These are phyloP conservation scores for Paecilomyces dactylethromorphus DNA, from an alignment of 2,329 filamentous ascomycete genomes.

Conservation along the genomic window DNA sequence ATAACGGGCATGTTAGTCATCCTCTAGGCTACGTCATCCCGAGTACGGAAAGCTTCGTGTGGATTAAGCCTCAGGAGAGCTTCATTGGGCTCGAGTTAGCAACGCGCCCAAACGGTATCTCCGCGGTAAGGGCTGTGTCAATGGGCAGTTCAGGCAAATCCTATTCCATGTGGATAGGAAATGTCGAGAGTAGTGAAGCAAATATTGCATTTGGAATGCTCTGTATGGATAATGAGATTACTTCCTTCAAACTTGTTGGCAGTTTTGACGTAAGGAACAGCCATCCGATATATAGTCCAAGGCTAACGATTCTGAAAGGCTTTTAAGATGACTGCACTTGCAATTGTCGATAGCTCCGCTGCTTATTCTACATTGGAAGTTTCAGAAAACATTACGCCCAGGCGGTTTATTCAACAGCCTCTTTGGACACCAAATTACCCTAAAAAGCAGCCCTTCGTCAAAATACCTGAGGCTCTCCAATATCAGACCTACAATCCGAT, in stretches of 20 bases:
- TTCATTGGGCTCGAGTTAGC: background rate
- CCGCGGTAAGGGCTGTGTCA: background rate
- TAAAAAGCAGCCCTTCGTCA: background rate
- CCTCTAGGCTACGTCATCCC: background rate
- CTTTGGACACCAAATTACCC: too few species aligned
- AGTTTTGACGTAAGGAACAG: too few species aligned
- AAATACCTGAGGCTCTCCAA: background rate
- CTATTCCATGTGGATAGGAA: background rate
- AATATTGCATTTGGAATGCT: background rate
- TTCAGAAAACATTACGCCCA: too few species aligned
- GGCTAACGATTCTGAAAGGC: too few species aligned
- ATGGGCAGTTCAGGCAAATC: background rate
- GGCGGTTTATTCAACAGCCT: too few species aligned
- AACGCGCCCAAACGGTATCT: background rate
- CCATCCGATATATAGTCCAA: too few species aligned
- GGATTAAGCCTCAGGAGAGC: background rate
- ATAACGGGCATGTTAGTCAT: background rate
- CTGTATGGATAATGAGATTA: background rate
- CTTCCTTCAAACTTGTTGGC: too few species aligned
- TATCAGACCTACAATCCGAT: constrained; percentile 1
- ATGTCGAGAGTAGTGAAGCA: background rate
- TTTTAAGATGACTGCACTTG: too few species aligned
- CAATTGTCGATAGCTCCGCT: too few species aligned
- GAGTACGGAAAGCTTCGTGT: background rate
- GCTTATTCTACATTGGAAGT: too few species aligned